phyloP scores from a whole-genome alignment of 1,139 yeast genomes.

The Zygoascus hellenicus region DNA sequence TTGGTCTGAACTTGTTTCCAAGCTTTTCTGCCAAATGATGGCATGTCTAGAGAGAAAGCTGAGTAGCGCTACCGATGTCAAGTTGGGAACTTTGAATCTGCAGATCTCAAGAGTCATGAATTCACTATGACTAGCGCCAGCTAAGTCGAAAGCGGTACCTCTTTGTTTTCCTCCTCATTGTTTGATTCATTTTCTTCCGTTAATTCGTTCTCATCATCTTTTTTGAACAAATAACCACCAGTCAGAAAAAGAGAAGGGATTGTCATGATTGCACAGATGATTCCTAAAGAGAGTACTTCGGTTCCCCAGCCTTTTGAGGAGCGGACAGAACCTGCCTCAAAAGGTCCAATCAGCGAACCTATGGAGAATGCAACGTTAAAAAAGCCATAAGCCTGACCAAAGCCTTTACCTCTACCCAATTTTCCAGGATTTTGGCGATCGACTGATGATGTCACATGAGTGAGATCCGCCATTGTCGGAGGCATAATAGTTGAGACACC shows the following conservation, averaged over 20 bases:
- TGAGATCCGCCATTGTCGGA: conserved; percentile 31
- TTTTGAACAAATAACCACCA: conserved; percentile 22
- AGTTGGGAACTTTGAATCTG: no score
- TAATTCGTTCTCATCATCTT: no score
- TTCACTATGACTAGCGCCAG: no score
- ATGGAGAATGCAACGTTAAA: conserved; percentile 33
- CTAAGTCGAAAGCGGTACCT: no score
- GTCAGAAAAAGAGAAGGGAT: conserved; percentile 27
- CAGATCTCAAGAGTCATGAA: no score
- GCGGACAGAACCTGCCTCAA: conserved; percentile 29
- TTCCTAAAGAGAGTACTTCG: conserved; percentile 26
- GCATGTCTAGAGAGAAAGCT: no score
- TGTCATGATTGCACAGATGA: conserved; percentile 23
- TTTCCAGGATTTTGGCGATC: conserved; percentile 30
- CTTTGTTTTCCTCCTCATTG: no score
- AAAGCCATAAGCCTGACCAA: conserved; percentile 35
- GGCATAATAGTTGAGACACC: conserved; percentile 25
- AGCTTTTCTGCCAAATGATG: no score
- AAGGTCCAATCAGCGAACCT: conserved; percentile 34
- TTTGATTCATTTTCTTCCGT: no score
- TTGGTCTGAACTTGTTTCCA: no score
- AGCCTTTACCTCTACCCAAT: conserved; percentile 33
- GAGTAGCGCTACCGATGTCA: no score
- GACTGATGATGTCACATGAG: conserved; percentile 25
- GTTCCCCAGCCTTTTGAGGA: conserved; percentile 27